Percentiles rank a stretch among this genome's conserved stretches.
These are phyloP conservation scores for Dianthus caryophyllus DNA, from an alignment of 148 eudicot genomes.

Conservation along the genomic window DNA sequence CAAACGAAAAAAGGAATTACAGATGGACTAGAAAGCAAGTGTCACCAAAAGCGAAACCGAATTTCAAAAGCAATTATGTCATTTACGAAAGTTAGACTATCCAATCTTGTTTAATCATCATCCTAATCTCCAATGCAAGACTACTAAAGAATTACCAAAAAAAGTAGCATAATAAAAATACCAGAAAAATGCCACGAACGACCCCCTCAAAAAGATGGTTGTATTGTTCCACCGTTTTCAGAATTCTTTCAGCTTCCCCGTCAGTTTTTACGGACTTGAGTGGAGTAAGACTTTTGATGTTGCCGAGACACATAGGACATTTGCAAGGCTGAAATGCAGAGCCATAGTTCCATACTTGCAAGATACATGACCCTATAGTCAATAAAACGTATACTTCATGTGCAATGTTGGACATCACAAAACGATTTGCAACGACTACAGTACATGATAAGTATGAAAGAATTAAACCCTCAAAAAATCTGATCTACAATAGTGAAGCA, in stretches of 20 bases:
- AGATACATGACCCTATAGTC: too few relatives aligned
- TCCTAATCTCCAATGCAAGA: background rate
- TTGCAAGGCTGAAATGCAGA: constrained; percentile 45
- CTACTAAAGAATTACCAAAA: background rate
- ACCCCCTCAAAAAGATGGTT: constrained; percentile 55
- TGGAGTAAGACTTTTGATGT: constrained; percentile 38
- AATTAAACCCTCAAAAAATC: background rate
- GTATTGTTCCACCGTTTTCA: constrained; percentile 39
- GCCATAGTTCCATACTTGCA: constrained; percentile 46
- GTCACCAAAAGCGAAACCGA: background rate
- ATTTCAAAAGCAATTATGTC: background rate
- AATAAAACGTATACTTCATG: background rate
- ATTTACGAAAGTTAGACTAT: background rate
- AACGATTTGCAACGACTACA: background rate
- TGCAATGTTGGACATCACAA: background rate
- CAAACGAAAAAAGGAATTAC: background rate
- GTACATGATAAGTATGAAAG: background rate
- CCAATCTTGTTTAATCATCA: background rate
- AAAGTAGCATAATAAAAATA: constrained; percentile 16
- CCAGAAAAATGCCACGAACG: constrained; percentile 37
- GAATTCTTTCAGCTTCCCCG: constrained; percentile 32
- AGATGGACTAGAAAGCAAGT: background rate
- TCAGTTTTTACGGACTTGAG: constrained; percentile 26
- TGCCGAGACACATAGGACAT: constrained; percentile 52
- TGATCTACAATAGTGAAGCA: background rate